Evolutionary conservation across 352 stramenopile genomes (phyloP).

Genomic region (Phytophthora pini): DNA sequence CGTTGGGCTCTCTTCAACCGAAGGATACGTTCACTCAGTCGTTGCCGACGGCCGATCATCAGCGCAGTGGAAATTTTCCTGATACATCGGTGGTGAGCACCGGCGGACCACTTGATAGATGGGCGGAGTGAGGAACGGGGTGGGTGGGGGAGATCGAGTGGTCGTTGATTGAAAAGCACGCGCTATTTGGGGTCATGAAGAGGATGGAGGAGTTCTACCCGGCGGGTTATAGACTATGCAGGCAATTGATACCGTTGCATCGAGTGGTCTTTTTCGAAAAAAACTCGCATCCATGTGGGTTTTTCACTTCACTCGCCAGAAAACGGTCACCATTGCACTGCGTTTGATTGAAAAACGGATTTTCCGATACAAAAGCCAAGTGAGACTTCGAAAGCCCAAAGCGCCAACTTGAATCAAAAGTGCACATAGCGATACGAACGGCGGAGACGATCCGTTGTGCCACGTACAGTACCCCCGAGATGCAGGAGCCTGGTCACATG

Average conservation of each 20-base stretch:
- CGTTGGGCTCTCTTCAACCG: not conserved
- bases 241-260: too few relatives aligned
- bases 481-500: slow-evolving; percentile 8
- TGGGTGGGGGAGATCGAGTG: slow-evolving; percentile 13
- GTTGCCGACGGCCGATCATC: slow-evolving; percentile 4
- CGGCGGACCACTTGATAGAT: slow-evolving; percentile 26
- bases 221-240: not conserved
- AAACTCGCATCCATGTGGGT: not conserved
- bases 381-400: slow-evolving; percentile 2
- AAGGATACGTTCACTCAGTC: slow-evolving; percentile 15
- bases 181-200: not conserved
- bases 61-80: slow-evolving; percentile 35
- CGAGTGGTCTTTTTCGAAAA: not conserved
- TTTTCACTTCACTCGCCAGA: slow-evolving; percentile 5
- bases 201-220: not conserved
- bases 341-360: slow-evolving; percentile 43
- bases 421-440: slow-evolving; percentile 32
- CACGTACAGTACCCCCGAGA: not conserved
- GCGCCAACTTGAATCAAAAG: slow-evolving; percentile 35
- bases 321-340: slow-evolving; percentile 9
- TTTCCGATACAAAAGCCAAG: slow-evolving; percentile 34
- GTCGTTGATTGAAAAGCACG: slow-evolving; percentile 14
- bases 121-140: not conserved
- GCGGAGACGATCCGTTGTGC: not conserved
- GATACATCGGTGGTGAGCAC: slow-evolving; percentile 16